phyloP scores from a whole-genome alignment of 2,329 filamentous ascomycete species.

The Zelopaecilomyces penicillatus region DNA sequence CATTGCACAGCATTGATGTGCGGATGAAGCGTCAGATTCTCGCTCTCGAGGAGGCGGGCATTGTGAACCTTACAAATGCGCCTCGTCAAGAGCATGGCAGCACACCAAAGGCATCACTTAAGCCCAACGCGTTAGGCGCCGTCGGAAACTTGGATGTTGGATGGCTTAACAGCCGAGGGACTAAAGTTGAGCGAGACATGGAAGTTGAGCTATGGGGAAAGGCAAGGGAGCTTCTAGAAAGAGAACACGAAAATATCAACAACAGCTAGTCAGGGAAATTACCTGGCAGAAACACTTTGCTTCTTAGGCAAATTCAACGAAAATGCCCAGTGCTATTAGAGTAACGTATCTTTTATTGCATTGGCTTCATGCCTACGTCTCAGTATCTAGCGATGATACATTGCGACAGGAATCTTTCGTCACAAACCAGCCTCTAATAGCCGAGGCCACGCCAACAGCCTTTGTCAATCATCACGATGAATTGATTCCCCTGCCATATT shows the following conservation, averaged over 20 bases:
- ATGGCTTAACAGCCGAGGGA: constrained; percentile 79
- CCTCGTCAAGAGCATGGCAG: constrained; percentile 23
- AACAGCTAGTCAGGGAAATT: neutral
- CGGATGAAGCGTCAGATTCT: constrained; percentile 59
- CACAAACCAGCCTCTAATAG: too few species aligned
- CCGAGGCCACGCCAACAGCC: too few species aligned
- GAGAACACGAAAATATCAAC: constrained; percentile 16
- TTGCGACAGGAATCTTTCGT: too few species aligned
- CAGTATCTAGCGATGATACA: too few species aligned
- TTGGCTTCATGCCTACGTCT: neutral
- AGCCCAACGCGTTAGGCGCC: constrained; percentile 47
- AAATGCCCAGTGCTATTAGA: too few species aligned
- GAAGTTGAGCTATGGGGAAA: constrained; percentile 68
- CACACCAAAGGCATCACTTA: constrained; percentile 35
- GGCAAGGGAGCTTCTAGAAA: constrained; percentile 29
- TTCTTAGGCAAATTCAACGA: too few species aligned
- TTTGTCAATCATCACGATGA: too few species aligned
- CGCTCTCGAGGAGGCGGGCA: constrained; percentile 72
- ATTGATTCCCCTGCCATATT: too few species aligned
- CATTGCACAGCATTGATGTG: constrained; percentile 67
- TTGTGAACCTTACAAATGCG: constrained; percentile 46
- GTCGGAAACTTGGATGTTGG: constrained; percentile 68
- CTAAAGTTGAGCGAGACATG: constrained; percentile 73
- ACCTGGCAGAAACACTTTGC: neutral
- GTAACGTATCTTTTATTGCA: neutral